Conservation (phyloP, 2,329 filamentous ascomycete species). For the Lasiodiplodia theobromae region DNA sequence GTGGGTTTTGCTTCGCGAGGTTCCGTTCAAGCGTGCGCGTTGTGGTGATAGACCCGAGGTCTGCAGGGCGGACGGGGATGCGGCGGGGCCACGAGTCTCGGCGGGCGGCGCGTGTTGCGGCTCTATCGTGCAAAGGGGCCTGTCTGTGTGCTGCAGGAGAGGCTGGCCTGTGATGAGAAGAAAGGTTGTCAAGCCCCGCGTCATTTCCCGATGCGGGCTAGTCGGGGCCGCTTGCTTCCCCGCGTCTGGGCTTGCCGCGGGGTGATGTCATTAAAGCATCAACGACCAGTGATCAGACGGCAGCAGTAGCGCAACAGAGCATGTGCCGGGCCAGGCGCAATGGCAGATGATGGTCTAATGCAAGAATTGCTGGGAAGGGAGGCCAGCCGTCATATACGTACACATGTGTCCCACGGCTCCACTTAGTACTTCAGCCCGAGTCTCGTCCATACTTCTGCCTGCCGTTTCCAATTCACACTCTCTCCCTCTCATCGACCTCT, state of each 20-base stretch:
- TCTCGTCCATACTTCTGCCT: neutral
- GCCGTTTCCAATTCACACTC: slow-evolving; percentile 5
- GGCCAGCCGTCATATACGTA: slow-evolving; percentile 9
- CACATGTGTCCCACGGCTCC: neutral
- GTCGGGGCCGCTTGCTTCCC: slow-evolving; percentile 3
- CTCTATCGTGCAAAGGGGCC: neutral
- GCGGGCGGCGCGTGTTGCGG: slow-evolving; percentile 7
- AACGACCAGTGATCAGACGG: neutral
- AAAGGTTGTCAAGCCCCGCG: slow-evolving; percentile 3
- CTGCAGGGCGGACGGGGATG: neutral
- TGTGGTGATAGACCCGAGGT: slow-evolving; percentile 3
- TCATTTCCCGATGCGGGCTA: neutral
- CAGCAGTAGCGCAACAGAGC: neutral
- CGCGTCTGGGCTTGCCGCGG: neutral
- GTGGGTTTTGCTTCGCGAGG: neutral
- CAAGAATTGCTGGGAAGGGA: neutral
- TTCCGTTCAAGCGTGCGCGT: neutral
- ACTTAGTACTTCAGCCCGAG: slow-evolving; percentile 8
- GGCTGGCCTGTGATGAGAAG: neutral
- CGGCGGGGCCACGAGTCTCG: neutral
- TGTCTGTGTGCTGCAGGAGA: neutral
- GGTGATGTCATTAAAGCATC: slow-evolving; percentile 20
- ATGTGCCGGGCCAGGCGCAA: slow-evolving; percentile 1
- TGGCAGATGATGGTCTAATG: neutral
- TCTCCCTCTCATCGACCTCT: slow-evolving; percentile 1